Percentiles rank a stretch among this genome's conserved stretches.
These are phyloP conservation scores for Ochetophila trinervis DNA, from an alignment of 306 rosid genomes.

Conservation along the genomic window DNA sequence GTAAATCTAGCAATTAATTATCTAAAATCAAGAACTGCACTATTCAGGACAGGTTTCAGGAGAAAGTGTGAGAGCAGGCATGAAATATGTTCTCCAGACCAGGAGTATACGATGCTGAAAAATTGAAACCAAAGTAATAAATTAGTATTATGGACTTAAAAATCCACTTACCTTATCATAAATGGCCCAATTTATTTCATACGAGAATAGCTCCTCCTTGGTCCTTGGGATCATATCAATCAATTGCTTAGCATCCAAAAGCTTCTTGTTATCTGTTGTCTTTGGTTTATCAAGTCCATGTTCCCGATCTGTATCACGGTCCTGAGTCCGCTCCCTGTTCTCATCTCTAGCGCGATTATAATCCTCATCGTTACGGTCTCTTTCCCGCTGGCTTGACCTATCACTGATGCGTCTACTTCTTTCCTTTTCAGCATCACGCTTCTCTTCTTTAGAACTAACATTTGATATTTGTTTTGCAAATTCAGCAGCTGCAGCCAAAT, in stretches of 20 bases:
- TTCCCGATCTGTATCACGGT: slow-evolving; percentile 61
- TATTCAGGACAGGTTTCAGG: not conserved
- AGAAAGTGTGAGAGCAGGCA: not conserved
- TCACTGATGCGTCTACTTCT: slow-evolving; percentile 75
- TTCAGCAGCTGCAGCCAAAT: slow-evolving; percentile 98
- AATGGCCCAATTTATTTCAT: slow-evolving; percentile 83
- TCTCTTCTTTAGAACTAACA: slow-evolving; percentile 75
- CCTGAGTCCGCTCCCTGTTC: slow-evolving; percentile 50
- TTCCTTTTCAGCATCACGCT: slow-evolving; percentile 67
- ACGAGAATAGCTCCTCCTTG: slow-evolving; percentile 91
- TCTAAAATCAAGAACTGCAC: not conserved
- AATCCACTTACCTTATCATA: slow-evolving; percentile 70
- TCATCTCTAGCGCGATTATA: slow-evolving; percentile 60
- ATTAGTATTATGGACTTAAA: not conserved
- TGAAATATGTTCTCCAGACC: no score
- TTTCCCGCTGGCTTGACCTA: slow-evolving; percentile 64
- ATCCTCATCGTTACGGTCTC: slow-evolving; percentile 72
- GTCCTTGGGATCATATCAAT: slow-evolving; percentile 99
- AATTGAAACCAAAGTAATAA: not conserved
- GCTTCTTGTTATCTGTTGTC: slow-evolving; percentile 72
- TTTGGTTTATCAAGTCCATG: slow-evolving; percentile 58
- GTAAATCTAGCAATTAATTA: no score
- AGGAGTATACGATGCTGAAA: not conserved
- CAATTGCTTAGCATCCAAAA: slow-evolving; percentile 83
- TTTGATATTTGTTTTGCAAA: slow-evolving; percentile 86